Conservation (phyloP, 192 early-diverging fungal species). For the Mortierella alpina region DNA sequence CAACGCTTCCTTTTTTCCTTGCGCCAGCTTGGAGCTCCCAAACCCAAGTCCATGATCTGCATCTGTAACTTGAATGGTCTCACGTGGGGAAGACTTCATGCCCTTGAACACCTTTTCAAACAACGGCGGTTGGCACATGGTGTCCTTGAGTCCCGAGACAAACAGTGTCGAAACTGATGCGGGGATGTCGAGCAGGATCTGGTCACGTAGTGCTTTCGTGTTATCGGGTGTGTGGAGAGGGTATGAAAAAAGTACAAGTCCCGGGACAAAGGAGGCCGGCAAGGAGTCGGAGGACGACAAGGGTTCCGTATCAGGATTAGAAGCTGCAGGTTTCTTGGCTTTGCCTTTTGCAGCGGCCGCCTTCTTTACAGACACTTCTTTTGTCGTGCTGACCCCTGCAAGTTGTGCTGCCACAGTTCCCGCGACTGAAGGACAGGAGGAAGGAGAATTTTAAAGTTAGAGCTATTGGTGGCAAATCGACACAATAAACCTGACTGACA, state of each 20-base stretch:
- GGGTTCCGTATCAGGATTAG: not conserved
- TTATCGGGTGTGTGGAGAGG: slow-evolving; percentile 39
- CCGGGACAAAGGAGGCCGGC: slow-evolving; percentile 16
- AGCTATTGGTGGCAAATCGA: slow-evolving; percentile 8
- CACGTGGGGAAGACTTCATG: slow-evolving; percentile 27
- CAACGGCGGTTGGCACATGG: slow-evolving; percentile 29
- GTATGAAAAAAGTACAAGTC: slow-evolving; percentile 29
- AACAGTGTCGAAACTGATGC: slow-evolving; percentile 18
- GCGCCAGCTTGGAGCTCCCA: slow-evolving; percentile 26
- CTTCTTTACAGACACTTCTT: not conserved
- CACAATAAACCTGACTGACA: not conserved
- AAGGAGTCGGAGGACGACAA: slow-evolving; percentile 1
- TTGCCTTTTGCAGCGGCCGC: slow-evolving; percentile 1
- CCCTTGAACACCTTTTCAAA: slow-evolving; percentile 38
- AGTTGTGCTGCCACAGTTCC: slow-evolving; percentile 29
- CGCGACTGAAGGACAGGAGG: slow-evolving; percentile 19
- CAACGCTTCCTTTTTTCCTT: slow-evolving; percentile 36
- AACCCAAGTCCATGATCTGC: slow-evolving; percentile 44
- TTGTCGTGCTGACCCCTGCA: not conserved
- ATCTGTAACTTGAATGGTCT: slow-evolving; percentile 21
- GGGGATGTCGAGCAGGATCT: slow-evolving; percentile 41
- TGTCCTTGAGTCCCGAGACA: slow-evolving; percentile 43
- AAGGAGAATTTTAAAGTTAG: slow-evolving; percentile 2
- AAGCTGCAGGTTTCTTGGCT: not conserved
- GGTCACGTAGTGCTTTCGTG: slow-evolving; percentile 35